phyloP scores from a whole-genome alignment of 306 rosid genomes.

The Senna siamea region DNA sequence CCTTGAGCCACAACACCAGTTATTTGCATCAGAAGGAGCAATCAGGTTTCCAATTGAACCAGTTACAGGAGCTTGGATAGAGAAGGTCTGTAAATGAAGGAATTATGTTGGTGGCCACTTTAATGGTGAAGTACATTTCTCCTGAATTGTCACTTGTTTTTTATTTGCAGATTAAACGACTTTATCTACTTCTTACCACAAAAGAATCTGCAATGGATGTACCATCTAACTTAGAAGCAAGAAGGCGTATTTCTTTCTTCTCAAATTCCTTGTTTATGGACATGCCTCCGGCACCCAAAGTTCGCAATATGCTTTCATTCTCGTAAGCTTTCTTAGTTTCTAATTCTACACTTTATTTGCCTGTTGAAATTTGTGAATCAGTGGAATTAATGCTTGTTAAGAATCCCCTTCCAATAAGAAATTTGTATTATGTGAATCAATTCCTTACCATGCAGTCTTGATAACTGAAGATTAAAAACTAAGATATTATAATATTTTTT shows the following conservation, averaged over 20 bases:
- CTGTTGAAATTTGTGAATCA: conserved; percentile 17
- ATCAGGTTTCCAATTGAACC: conserved; percentile 82
- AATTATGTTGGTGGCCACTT: neutral
- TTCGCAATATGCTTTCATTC: conserved; percentile 98
- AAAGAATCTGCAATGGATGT: conserved; percentile 99
- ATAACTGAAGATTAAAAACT: neutral
- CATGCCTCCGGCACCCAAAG: conserved; percentile 96
- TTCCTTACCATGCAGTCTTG: conserved; percentile 17
- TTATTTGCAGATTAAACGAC: conserved; percentile 73
- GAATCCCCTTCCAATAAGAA: conserved; percentile 18
- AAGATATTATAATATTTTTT: conserved; percentile 4
- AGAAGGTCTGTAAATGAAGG: conserved; percentile 62
- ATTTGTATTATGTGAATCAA: conserved; percentile 20
- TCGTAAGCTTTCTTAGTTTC: conserved; percentile 63
- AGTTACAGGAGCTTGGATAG: conserved; percentile 83
- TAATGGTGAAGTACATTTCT: conserved; percentile 20
- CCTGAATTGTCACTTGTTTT: conserved; percentile 23
- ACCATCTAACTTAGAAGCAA: conserved; percentile 96
- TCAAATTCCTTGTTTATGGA: conserved; percentile 96
- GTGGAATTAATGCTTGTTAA: conserved; percentile 7
- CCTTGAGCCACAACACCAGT: conserved; percentile 72
- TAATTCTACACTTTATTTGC: conserved; percentile 6
- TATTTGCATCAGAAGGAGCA: conserved; percentile 96
- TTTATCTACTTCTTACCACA: conserved; percentile 77
- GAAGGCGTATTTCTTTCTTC: conserved; percentile 91